These are phyloP conservation scores for Eucalyptus urophylla DNA, from an alignment of 345 rosid genomes.

Conservation along the genomic window DNA sequence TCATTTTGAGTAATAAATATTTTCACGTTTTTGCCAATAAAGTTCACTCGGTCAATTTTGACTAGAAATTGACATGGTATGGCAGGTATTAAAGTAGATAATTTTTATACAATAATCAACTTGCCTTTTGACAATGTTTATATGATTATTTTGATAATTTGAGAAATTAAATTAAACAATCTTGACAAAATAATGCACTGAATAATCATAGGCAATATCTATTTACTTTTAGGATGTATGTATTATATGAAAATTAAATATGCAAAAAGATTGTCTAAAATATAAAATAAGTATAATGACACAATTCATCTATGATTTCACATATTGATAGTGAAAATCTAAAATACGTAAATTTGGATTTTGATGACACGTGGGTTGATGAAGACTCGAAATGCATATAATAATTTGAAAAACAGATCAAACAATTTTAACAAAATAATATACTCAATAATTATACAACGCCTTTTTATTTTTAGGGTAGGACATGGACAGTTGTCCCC, in stretches of 20 bases:
- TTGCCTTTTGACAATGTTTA: no score
- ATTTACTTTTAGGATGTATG: not conserved
- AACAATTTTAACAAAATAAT: not conserved
- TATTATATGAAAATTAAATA: not conserved
- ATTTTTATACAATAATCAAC: no score
- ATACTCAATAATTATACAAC: not conserved
- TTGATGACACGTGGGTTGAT: not conserved
- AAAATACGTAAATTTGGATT: not conserved
- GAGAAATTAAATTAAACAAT: not conserved
- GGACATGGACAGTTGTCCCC: not conserved
- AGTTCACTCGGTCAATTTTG: fast-evolving
- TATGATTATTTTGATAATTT: not conserved
- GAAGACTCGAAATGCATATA: not conserved
- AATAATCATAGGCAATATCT: not conserved
- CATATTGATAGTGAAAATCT: not conserved
- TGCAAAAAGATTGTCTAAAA: not conserved
- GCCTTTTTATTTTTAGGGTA: not conserved
- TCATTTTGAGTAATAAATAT: no score
- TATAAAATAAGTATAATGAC: not conserved
- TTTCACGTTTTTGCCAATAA: fast-evolving
- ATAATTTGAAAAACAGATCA: not conserved
- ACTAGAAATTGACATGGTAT: no score
- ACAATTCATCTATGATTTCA: not conserved
- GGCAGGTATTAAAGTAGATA: no score
- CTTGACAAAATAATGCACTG: not conserved